Base-by-base conservation (phyloP, 306 rosid genomes). In the Amphicarpaea edgeworthii region DNA sequence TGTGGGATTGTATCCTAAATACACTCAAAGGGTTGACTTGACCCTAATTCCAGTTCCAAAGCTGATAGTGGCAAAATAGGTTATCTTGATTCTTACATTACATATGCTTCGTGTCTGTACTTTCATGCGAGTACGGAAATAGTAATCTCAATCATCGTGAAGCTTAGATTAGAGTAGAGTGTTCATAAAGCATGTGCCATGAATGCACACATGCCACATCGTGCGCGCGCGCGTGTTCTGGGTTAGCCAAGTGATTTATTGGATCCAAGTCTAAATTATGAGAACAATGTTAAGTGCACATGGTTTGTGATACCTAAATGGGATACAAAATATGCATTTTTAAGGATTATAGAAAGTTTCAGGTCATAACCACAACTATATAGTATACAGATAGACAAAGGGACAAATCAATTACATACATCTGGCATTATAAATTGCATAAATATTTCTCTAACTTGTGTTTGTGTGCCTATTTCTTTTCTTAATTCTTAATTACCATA, bases 151-250 rank as follows among this genome's bases (percentile, higher is more conserved):
- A 65, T 68, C 20, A 41, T 12, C 53, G 74, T n/a, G 58, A 68
- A 78, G 64, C 53, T 26, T 2, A 34, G n/a, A n/a, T n/a, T n/a
- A n/a, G n/a, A n/a, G n/a, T n/a, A 26, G 65, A 3, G 82, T 65
- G 79, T 58, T 77, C 40, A 77, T 43, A 46, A 71, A 71, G 67
- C 26, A 75, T 72, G 58, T 67, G 70, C 54, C 78, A 68, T 34
- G 34, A 69, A 77, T 51, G 55, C 68, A 54, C 80, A 81, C 83
- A 73, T 84, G 87, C 41, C 78, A 77, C 61, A 84, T 77, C 75
- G 81, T 84, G 85, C 65, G 83, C 62, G 26, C 41, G 74, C 62
- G 26, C 41, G 74, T 76, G 55, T 75, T 62, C 8, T 72, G 55
- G 46, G 37, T 68, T 46, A 68, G 21, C 37, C 4, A 34, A 34